Evolutionary conservation across 2,329 filamentous ascomycete species (phyloP).

Genomic region (Ceratocystis cubensis): DNA sequence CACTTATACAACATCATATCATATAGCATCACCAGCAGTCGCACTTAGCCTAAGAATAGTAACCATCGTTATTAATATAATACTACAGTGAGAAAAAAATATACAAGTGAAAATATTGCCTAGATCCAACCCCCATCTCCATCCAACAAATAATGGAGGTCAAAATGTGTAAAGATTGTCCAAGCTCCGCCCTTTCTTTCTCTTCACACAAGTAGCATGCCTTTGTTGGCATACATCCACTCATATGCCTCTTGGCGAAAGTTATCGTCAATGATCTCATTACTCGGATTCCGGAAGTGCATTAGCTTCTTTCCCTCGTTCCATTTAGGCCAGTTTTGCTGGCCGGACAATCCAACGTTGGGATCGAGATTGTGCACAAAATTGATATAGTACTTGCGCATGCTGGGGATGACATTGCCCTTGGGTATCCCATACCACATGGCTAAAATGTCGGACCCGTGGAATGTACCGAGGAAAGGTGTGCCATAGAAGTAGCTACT

Average conservation of each 20-base stretch:
- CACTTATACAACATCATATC: too few species aligned
- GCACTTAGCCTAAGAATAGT: too few species aligned
- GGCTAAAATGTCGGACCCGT: constrained; percentile 45
- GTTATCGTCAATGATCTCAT: constrained; percentile 22
- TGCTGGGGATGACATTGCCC: constrained; percentile 36
- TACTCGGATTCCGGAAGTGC: constrained; percentile 21
- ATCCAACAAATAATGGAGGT: too few species aligned
- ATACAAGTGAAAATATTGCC: not conserved
- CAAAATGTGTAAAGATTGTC: not conserved
- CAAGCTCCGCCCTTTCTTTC: not conserved
- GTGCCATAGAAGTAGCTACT: constrained; percentile 46
- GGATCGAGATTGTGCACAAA: constrained; percentile 48
- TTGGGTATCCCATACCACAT: constrained; percentile 40
- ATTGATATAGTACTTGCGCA: constrained; percentile 44
- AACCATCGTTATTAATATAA: too few species aligned
- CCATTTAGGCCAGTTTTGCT: constrained; percentile 32
- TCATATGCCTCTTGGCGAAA: constrained; percentile 23
- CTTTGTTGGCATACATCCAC: constrained; percentile 17
- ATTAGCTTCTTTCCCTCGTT: constrained; percentile 29
- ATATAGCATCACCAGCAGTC: too few species aligned
- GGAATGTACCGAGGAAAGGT: constrained; percentile 51
- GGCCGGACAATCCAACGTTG: constrained; percentile 31
- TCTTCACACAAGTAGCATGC: constrained; percentile 12
- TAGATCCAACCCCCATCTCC: not conserved
- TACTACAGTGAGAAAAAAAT: too few species aligned